A percentile compares a stretch with the other conserved stretches of the same genome.
These are phyloP conservation scores for Solanum okadae DNA, from an alignment of 257 asterid species.

Conservation along the genomic window DNA sequence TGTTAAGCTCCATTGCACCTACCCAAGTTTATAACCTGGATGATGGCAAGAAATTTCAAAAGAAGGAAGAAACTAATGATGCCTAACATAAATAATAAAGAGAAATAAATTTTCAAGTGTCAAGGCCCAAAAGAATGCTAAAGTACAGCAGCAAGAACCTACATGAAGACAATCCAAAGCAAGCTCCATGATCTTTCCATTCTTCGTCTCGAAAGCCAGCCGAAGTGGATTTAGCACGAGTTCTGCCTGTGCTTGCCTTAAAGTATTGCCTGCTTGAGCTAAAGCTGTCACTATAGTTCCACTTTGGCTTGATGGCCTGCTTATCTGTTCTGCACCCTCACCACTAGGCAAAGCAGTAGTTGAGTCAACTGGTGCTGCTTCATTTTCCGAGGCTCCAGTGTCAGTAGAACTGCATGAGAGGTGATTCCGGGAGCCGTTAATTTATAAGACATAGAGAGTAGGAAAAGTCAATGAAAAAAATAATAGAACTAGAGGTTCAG, in stretches of 20 bases:
- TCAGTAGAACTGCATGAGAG: neutral
- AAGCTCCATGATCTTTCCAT: slow-evolving; percentile 80
- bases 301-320: slow-evolving; percentile 14
- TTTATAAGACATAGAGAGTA: neutral
- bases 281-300: slow-evolving; percentile 44
- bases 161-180: slow-evolving; percentile 99
- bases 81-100: neutral
- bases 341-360: slow-evolving; percentile 25
- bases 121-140: neutral
- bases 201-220: slow-evolving; percentile 89
- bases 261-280: slow-evolving; percentile 79
- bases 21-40: neutral
- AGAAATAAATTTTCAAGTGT: neutral
- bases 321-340: slow-evolving; percentile 32
- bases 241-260: slow-evolving; percentile 79
- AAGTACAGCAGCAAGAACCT: slow-evolving; percentile 30
- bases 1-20: neutral
- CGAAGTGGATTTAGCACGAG: slow-evolving; percentile 80
- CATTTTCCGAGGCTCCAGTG: neutral
- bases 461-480: neutral
- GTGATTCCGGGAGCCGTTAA: neutral
- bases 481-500: neutral
- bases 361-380: slow-evolving; percentile 23
- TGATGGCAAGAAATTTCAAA: neutral
- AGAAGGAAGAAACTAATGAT: neutral